Evolutionary conservation across 2,329 filamentous ascomycete genomes (phyloP), one percentile per base, ranked within the genome.

Genomic region (Sporothrix pallida): DNA sequence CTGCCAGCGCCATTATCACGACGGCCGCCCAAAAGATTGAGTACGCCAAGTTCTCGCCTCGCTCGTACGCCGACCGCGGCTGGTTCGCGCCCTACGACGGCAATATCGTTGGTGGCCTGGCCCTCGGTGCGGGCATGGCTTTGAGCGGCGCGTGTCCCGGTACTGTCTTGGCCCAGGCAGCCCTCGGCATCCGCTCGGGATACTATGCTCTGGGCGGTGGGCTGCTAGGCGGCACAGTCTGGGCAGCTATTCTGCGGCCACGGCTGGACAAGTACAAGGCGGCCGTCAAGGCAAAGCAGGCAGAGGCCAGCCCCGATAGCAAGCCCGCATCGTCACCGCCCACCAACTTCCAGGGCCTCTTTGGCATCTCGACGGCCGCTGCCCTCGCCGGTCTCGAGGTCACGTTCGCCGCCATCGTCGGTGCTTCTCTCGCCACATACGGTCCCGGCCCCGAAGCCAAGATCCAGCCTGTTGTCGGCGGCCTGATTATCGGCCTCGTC

Each of bases 61-160:
- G 88, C 10, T 80, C 82, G 73, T 85, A 85, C 48, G 86, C 88
- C 1, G 83, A 85, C 6, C 78, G 90, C 37, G 86, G 85, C 71
- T 81, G 90, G 77, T 85, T 89, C 76, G 82, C 83, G 9, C 78
- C 80, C 20, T 89, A 89, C 77, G 90, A 91, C 77, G 90, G 89
- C 73, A 92, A 93, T 79, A 80, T 92, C 65, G 76, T 91, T 76
- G 91, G 91, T 72, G 91, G 90, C 4, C 78, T 84, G 17, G 80
- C 92, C 2, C 85, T 91, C 37, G 90, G 91, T 50, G 79, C 86
- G n/a, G 91, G 91, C 72, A 91, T 92, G 90, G 85, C 88, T 6
- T 81, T 92, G 17, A 87, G 89, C 0, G 90, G 89, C 9, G 87
- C 90, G 0, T 92, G 90, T 74, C 89, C 91, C 0, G 91, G 91